Base-by-base conservation (phyloP, 257 asterid genomes). In the Solanum acaule region DNA sequence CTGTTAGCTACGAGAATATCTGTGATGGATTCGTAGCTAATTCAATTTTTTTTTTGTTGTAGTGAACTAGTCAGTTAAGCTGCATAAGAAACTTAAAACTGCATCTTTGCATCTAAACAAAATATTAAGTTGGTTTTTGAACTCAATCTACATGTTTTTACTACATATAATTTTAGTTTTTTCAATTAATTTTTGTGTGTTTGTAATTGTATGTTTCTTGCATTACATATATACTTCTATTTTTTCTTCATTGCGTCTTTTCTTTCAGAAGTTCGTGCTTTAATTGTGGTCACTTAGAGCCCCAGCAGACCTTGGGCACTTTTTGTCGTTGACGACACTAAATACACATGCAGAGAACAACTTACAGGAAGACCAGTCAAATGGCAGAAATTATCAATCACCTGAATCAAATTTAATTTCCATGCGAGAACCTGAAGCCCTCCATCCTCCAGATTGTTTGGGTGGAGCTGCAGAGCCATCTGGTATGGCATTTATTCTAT, bases 401-500 rank as follows among this genome's bases (percentile, higher is more conserved):
- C 99, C 99, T 92, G 99, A 97, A 92, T 94, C 99, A 91, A 96
- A 97, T 92, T 92, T 97, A 85, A 97, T 96, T 90, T 96, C 99
- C 31, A 94, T 76, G 52, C 96, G 99, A 90, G 99, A 93, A 89
- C 95, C 98, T 87, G 99, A 95, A 77, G 95, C 90, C 76, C 96
- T 95, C 99, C 99, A 97, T 37, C 97, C 98, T 65, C 98, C 94
- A 91, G 99, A 91, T 92, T 94, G 91, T 91, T 96, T 97, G 71
- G 99, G 96, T 72, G 98, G 91, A 91, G 96, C 90, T 86, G 98
- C 92, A 75, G 96, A 92, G 81, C 99, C 99, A 95, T 97, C 99
- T 10, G 98, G 98, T 91, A 97, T 96, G 93, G 95, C 93, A 90
- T 92, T 98, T 91, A 97, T 97, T 93, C 98, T 93, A 86, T 91